A percentile compares a stretch with the other conserved stretches of the same genome.
Evolutionary conservation across 2,329 filamentous ascomycete species (phyloP).

Genomic region (Colletotrichum shisoi): DNA sequence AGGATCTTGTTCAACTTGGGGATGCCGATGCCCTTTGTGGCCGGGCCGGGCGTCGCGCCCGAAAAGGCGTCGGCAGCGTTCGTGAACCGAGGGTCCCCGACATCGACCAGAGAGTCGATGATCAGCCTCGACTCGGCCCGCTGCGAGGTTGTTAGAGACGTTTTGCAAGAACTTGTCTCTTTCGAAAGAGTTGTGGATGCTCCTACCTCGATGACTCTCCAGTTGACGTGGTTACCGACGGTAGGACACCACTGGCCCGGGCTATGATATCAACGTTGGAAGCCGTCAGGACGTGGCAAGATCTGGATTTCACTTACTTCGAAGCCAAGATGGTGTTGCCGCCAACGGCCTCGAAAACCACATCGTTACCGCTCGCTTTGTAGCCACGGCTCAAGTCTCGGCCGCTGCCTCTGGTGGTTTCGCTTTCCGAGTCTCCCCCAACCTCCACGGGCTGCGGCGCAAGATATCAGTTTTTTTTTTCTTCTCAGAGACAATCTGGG

Average conservation of each 20-base stretch:
- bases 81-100: neutral
- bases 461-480: neutral
- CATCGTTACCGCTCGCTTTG: neutral
- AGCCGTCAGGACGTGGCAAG: too few relatives aligned
- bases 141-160: neutral
- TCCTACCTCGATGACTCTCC: slow-evolving; percentile 28
- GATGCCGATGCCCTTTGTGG: slow-evolving; percentile 9
- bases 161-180: too few relatives aligned
- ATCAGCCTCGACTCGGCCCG: slow-evolving; percentile 10
- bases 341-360: slow-evolving; percentile 26
- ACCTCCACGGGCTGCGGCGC: neutral
- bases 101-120: slow-evolving; percentile 9
- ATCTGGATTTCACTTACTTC: neutral
- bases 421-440: neutral
- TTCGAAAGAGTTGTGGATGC: rapidly evolving
- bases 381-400: neutral
- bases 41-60: neutral
- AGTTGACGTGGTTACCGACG: slow-evolving; percentile 13
- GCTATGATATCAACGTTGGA: neutral
- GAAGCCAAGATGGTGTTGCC: slow-evolving; percentile 31
- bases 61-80: neutral
- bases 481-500: too few relatives aligned
- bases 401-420: neutral
- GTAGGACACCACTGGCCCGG: slow-evolving; percentile 23
- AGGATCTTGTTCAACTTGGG: neutral